phyloP scores from a whole-genome alignment of 1,139 yeast genomes.

The Suhomyces coccinellae region DNA sequence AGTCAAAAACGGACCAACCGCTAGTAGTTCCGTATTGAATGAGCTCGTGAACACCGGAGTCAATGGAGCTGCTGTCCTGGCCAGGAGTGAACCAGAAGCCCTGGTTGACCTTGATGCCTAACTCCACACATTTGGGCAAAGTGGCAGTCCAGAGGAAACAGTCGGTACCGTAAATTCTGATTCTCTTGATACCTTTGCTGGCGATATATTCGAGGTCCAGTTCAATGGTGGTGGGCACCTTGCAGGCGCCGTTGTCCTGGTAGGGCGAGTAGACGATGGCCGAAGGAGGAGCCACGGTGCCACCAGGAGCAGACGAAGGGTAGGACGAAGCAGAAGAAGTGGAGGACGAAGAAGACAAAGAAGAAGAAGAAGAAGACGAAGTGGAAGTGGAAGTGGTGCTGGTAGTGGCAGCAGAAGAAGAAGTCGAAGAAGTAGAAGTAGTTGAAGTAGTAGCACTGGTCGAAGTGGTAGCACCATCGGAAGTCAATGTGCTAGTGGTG shows the following conservation, averaged over 20 bases:
- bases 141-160: conserved; percentile 70
- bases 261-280: conserved; percentile 82
- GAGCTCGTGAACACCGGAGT: conserved; percentile 54
- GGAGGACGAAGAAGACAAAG: conserved; percentile 20
- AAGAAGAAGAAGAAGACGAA: conserved; percentile 23
- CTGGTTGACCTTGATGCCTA: conserved; percentile 77
- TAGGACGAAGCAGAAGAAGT: background rate
- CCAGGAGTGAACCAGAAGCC: conserved; percentile 73
- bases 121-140: conserved; percentile 55
- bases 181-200: conserved; percentile 58
- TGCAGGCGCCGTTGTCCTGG: conserved; percentile 66
- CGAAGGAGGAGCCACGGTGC: conserved; percentile 44
- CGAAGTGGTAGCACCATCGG: conserved; percentile 15
- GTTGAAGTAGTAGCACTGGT: conserved; percentile 8
- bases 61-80: conserved; percentile 69
- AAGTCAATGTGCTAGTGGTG: background rate
- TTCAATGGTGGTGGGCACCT: conserved; percentile 51
- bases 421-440: conserved; percentile 9
- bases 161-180: conserved; percentile 85
- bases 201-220: conserved; percentile 60
- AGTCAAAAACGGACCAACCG: conserved; percentile 71
- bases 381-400: conserved; percentile 18
- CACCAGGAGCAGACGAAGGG: conserved; percentile 13
- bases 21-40: conserved; percentile 52
- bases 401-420: background rate